phyloP scores from a whole-genome alignment of 208 protist genomes.

The Trypanosomatidae sp. region DNA sequence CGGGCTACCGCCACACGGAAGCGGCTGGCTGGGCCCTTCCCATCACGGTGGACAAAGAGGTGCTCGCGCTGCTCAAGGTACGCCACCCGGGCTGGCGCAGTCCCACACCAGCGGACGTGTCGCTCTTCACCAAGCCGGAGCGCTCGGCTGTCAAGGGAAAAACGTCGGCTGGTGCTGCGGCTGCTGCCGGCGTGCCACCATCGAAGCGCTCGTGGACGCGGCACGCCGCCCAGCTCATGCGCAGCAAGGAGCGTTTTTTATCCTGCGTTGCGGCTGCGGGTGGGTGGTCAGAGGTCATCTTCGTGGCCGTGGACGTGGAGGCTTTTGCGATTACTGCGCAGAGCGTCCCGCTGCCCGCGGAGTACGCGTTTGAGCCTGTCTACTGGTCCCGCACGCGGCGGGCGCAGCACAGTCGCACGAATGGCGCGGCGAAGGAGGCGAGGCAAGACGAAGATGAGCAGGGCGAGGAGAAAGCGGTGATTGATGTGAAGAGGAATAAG shows the following conservation, averaged over 20 bases:
- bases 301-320: conserved; percentile 61
- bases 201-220: background rate
- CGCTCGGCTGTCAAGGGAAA: background rate
- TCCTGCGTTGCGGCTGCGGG: conserved; percentile 27
- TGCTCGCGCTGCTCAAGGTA: conserved; percentile 27
- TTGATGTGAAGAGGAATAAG: no score
- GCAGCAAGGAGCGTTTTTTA: conserved; percentile 29
- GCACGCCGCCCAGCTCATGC: conserved; percentile 24
- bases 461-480: no score
- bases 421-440: no score
- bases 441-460: no score
- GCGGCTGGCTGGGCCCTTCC: conserved; percentile 46
- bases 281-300: conserved; percentile 32
- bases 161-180: background rate
- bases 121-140: background rate
- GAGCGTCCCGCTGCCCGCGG: conserved; percentile 36
- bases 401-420: background rate
- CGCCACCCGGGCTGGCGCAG: conserved; percentile 29
- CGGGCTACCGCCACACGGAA: conserved; percentile 38
- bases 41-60: conserved; percentile 20
- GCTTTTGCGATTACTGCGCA: conserved; percentile 21
- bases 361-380: conserved; percentile 44
- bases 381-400: no score
- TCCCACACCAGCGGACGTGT: conserved; percentile 30
- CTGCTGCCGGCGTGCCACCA: background rate